Evolutionary conservation across 1,139 yeast genomes (phyloP).

Genomic region (Magnusiomyces magnusii): DNA sequence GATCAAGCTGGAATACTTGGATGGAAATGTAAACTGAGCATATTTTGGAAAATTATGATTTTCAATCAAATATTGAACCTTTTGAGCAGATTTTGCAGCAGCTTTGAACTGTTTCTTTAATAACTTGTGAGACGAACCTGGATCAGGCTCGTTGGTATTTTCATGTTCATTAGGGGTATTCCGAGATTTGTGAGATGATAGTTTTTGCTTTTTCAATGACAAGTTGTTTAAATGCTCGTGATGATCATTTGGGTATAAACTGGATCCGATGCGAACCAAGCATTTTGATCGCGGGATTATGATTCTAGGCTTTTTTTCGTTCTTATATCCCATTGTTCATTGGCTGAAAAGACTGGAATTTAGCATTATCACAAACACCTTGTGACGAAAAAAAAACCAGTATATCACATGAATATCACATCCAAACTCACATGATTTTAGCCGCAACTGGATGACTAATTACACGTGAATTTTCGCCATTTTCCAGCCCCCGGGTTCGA

Average conservation of each 20-base stretch:
- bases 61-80: constrained; percentile 10
- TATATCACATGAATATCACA: not conserved
- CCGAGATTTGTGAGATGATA: not conserved
- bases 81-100: not conserved
- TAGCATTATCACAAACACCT: too few species aligned
- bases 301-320: not conserved
- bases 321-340: not conserved
- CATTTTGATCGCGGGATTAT: constrained; percentile 18
- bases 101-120: not conserved
- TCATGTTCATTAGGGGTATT: not conserved
- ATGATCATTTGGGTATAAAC: not conserved
- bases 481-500: too few species aligned
- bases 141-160: not conserved
- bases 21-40: constrained; percentile 10
- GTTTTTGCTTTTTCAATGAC: not conserved
- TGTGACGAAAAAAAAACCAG: not conserved
- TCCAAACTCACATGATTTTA: not conserved
- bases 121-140: not conserved
- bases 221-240: not conserved
- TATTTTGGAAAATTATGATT: constrained; percentile 19
- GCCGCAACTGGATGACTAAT: too few species aligned
- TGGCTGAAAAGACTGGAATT: not conserved
- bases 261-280: constrained; percentile 15
- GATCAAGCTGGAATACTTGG: not conserved
- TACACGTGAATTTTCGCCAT: too few species aligned